Evolutionary conservation across 768 basidiomycete genomes (phyloP), one percentile per base, ranked within the genome.

Genomic region (Suillus alpinus): DNA sequence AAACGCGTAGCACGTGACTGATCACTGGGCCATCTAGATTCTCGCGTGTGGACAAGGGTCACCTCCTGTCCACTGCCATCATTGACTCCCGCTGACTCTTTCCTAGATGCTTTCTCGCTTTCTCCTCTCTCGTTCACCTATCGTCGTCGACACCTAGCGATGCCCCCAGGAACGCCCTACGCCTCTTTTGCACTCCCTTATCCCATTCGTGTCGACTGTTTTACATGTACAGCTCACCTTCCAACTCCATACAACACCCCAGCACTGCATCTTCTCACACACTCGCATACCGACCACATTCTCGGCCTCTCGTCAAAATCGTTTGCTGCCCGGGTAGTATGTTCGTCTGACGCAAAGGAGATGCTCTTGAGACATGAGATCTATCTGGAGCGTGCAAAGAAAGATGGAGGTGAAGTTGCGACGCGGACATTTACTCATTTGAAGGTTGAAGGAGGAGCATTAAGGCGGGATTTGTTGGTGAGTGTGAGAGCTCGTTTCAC

Each of bases 271-370:
- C 83, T 97, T n/a, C 82, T 97, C 58, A 86, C 89, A 0, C 94
- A 97, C 69, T 91, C 94, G 0, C 95, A 96, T 74, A 82, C 94
- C 0, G 95, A 96, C 73, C 95, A 97, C 69, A 81, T 94, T 57
- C 75, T 74, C 46, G 94, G 95, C 4, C 80, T 97, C 31, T 81
- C 86, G 20, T 83, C 90, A 26, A 84, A 86, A 60, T 87, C 86
- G 0, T 95, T 95, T 68, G 85, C 83, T 2, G 84, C 85, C 46
- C 78, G 76, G 2, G 84, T 97, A 9, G 73, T 91, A 59, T 95
- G 94, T 73, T 93, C 94, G 0, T 73, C 78, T 6, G 91, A 94
- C 71, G 88, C 95, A 18, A 95, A 94, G 73, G 81, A 88, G 61
- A 94, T 97, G 87, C 77, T 98, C 2, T 75, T 95, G 41, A 79